A percentile compares a stretch with the other conserved stretches of the same genome.
phyloP scores from a whole-genome alignment of 371 early-diverging fungal species.

The Fennellomyces sp. region DNA sequence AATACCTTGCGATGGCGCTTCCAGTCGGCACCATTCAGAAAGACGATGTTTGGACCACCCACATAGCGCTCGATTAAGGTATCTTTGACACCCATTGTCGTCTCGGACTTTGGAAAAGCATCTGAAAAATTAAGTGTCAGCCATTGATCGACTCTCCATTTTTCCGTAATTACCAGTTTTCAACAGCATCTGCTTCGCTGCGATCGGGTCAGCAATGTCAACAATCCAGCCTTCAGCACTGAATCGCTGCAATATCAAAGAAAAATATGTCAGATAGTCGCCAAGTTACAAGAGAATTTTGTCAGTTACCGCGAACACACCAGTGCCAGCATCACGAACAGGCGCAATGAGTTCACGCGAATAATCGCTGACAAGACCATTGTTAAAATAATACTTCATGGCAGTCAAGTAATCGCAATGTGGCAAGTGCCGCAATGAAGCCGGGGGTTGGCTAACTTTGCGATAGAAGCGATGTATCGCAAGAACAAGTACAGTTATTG shows the following conservation, averaged over 20 bases:
- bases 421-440: constrained; percentile 12
- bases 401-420: constrained; percentile 5
- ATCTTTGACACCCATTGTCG: neutral
- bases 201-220: constrained; percentile 23
- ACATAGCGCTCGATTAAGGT: constrained; percentile 17
- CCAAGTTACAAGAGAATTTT: neutral
- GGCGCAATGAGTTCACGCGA: constrained; percentile 11
- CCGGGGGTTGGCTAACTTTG: neutral
- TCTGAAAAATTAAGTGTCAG: constrained; percentile 12
- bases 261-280: too few species aligned
- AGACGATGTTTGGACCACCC: constrained; percentile 23
- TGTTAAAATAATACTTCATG: constrained; percentile 2
- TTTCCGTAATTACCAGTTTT: constrained; percentile 18
- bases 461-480: neutral
- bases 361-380: constrained; percentile 9
- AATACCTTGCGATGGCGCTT: constrained; percentile 26
- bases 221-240: constrained; percentile 12
- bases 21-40: constrained; percentile 26
- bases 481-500: neutral
- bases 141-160: neutral
- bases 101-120: constrained; percentile 25
- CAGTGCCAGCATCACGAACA: neutral
- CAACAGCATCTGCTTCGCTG: constrained; percentile 20
- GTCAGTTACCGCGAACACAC: constrained; percentile 12
- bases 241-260: constrained; percentile 6